Percentiles rank a stretch among this genome's conserved stretches.
Conservation (phyloP, 345 rosid genomes). For the Eutrema yunnanense region DNA sequence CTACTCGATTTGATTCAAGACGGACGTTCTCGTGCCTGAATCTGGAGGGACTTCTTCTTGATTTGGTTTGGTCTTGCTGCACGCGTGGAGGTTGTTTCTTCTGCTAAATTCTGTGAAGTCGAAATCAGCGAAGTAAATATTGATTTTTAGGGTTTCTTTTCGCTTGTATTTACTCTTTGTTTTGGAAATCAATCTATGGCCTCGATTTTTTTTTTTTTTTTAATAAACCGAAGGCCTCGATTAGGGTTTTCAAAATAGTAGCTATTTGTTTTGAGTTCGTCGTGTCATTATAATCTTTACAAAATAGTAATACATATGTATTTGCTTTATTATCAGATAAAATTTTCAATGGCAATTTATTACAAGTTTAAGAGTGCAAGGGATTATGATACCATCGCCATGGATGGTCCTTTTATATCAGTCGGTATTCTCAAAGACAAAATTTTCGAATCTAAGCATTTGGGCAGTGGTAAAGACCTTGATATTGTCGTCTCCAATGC, state of each 20-base stretch:
- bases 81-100: conserved; percentile 25
- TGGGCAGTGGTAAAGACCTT: conserved; percentile 97
- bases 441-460: conserved; percentile 96
- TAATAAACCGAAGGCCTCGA: conserved; percentile 29
- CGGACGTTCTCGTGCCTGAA: conserved; percentile 6
- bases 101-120: conserved; percentile 13
- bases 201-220: conserved; percentile 18
- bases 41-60: background rate
- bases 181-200: conserved; percentile 36
- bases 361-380: conserved; percentile 99
- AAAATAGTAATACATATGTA: conserved; percentile 20
- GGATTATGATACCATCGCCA: conserved; percentile 83
- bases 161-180: conserved; percentile 18
- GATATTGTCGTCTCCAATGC: conserved; percentile 97
- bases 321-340: conserved; percentile 32
- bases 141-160: conserved; percentile 2
- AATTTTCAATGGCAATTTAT: conserved; percentile 76
- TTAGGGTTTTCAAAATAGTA: conserved; percentile 25
- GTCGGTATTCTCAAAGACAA: conserved; percentile 99
- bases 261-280: conserved; percentile 7
- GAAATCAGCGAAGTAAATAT: conserved; percentile 28
- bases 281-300: conserved; percentile 10
- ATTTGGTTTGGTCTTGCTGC: background rate
- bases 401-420: conserved; percentile 98
- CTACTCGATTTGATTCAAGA: background rate